Percentiles rank a stretch among this genome's conserved stretches.
phyloP scores from a whole-genome alignment of 2,329 filamentous ascomycete species.

The Albophoma yamanashiensis region DNA sequence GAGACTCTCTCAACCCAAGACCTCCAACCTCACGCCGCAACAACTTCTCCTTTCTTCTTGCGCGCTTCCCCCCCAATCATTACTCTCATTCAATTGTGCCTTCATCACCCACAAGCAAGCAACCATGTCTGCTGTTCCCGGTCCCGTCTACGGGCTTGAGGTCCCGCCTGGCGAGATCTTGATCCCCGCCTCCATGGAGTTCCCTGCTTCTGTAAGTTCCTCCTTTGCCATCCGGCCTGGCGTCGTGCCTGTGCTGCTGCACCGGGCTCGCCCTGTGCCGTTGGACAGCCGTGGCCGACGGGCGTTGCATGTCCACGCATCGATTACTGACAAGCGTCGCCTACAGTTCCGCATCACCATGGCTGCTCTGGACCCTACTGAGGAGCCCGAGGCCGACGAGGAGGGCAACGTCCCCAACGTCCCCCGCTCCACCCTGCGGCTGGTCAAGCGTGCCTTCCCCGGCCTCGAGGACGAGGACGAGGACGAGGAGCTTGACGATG shows the following conservation, averaged over 20 bases:
- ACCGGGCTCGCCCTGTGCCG: neutral
- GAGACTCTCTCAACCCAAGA: neutral
- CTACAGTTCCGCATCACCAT: constrained; percentile 90
- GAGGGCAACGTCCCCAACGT: constrained; percentile 49
- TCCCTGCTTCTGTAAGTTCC: constrained; percentile 70
- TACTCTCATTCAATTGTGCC: neutral
- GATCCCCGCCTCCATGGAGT: constrained; percentile 67
- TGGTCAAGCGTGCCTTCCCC: constrained; percentile 63
- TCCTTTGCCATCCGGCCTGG: neutral
- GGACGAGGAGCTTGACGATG: constrained; percentile 57
- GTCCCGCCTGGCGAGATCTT: constrained; percentile 77
- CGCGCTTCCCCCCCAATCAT: neutral
- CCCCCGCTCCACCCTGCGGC: constrained; percentile 78
- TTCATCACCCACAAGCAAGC: neutral
- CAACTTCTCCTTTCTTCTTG: neutral
- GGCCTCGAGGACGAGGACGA: constrained; percentile 42
- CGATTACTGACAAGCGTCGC: constrained; percentile 15
- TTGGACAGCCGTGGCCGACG: neutral
- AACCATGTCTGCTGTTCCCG: constrained; percentile 49
- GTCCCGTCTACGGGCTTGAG: constrained; percentile 85
- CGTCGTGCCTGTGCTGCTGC: neutral
- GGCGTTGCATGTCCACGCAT: neutral
- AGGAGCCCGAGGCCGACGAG: constrained; percentile 55
- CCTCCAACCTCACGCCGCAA: neutral
- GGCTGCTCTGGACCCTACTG: constrained; percentile 91